Conservation (phyloP, 108 stramenopile species). For the Mediolabrus comicus region DNA sequence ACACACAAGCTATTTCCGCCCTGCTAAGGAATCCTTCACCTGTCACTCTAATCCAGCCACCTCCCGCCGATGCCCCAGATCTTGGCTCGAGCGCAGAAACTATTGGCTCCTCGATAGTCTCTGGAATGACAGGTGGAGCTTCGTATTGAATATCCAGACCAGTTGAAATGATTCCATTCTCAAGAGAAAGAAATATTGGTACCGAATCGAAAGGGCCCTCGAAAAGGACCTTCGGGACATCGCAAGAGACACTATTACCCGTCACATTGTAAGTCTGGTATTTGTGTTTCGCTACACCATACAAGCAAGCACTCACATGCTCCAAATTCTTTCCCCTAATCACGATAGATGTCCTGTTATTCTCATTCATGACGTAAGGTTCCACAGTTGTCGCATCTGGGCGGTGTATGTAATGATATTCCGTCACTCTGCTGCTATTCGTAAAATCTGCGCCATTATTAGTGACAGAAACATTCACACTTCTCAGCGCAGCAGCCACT, state of each 20-base stretch:
- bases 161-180: slow-evolving; percentile 34
- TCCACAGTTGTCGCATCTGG: slow-evolving; percentile 23
- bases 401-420: slow-evolving; percentile 23
- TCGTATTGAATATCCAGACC: slow-evolving; percentile 20
- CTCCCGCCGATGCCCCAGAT: slow-evolving; percentile 15
- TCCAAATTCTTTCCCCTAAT: slow-evolving; percentile 29
- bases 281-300: slow-evolving; percentile 17
- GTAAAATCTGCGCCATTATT: slow-evolving; percentile 54
- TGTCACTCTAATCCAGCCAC: slow-evolving; percentile 38
- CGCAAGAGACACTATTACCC: slow-evolving; percentile 12
- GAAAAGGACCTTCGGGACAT: slow-evolving; percentile 21
- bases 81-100: slow-evolving; percentile 9
- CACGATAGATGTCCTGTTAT: slow-evolving; percentile 10
- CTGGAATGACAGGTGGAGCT: not conserved
- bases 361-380: slow-evolving; percentile 18
- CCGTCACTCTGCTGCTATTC: not conserved
- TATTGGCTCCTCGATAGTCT: slow-evolving; percentile 6
- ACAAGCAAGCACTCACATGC: slow-evolving; percentile 14
- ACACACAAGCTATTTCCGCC: slow-evolving; percentile 51
- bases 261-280: slow-evolving; percentile 15
- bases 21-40: slow-evolving; percentile 71
- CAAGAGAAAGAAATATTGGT: slow-evolving; percentile 13
- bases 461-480: slow-evolving; percentile 21
- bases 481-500: not conserved
- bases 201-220: not conserved